phyloP scores from a whole-genome alignment of 805 yeast genomes.

The Ogataea parapolymorpha region DNA sequence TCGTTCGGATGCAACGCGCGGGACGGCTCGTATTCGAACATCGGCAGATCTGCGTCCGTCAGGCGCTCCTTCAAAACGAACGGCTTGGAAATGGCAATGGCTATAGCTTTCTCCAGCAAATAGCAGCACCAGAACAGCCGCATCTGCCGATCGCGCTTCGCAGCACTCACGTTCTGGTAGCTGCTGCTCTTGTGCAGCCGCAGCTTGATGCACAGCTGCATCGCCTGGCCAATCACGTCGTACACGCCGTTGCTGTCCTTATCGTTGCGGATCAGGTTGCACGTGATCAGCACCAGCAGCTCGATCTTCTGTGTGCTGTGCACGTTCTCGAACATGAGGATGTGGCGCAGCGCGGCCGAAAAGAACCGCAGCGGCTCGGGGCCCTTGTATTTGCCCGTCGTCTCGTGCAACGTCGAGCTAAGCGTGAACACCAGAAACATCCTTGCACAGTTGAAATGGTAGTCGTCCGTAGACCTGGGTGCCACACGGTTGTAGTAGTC shows the following conservation, averaged over 20 bases:
- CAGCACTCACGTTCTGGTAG: constrained; percentile 30
- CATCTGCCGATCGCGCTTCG: constrained; percentile 38
- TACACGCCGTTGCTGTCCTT: constrained; percentile 54
- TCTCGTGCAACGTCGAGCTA: constrained; percentile 48
- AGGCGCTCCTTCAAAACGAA: constrained; percentile 50
- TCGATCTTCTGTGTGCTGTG: constrained; percentile 48
- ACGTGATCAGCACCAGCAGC: constrained; percentile 47
- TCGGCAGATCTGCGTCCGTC: constrained; percentile 46
- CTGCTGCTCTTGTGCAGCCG: constrained; percentile 36
- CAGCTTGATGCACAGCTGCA: constrained; percentile 40
- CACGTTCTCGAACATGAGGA: constrained; percentile 41
- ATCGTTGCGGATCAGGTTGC: constrained; percentile 59
- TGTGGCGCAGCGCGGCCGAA: constrained; percentile 56
- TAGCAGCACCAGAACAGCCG: constrained; percentile 66
- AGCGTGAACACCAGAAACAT: constrained; percentile 55
- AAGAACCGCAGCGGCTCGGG: constrained; percentile 55
- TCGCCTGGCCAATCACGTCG: constrained; percentile 51
- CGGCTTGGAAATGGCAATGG: constrained; percentile 59
- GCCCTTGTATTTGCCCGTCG: constrained; percentile 55
- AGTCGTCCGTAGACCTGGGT: constrained; percentile 34
- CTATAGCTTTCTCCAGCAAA: constrained; percentile 57
- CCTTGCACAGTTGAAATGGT: constrained; percentile 52
- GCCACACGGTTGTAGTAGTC: constrained; percentile 38
- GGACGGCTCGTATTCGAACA: constrained; percentile 45
- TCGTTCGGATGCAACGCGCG: constrained; percentile 34